A percentile compares a stretch with the other conserved stretches of the same genome.
phyloP scores from a whole-genome alignment of 352 stramenopile genomes.

The Globisporangium middletonii region DNA sequence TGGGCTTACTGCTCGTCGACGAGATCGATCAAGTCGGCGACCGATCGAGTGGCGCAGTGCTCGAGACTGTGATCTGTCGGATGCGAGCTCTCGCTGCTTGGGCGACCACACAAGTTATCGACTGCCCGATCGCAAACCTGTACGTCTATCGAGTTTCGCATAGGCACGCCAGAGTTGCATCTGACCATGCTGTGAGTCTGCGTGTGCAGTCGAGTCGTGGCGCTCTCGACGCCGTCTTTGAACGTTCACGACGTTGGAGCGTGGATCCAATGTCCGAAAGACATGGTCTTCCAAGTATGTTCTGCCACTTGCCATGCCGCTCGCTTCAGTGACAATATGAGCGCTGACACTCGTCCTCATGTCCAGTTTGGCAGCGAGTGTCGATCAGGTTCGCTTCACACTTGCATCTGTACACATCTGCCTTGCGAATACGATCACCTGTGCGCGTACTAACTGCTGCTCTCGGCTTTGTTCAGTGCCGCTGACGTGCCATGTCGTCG shows the following conservation, averaged over 20 bases:
- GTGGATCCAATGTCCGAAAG: slow-evolving; percentile 25
- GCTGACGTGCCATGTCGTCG: slow-evolving; percentile 22
- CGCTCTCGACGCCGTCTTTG: slow-evolving; percentile 28
- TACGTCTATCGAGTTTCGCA: slow-evolving; percentile 6
- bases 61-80: slow-evolving; percentile 30
- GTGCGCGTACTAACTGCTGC: no score
- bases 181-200: background rate
- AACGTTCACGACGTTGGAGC: slow-evolving; percentile 23
- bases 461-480: slow-evolving; percentile 16
- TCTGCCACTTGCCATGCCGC: background rate
- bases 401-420: background rate
- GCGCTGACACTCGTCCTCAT: background rate
- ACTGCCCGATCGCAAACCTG: slow-evolving; percentile 18
- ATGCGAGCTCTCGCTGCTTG: slow-evolving; percentile 28
- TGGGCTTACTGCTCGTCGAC: slow-evolving; percentile 28
- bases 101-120: slow-evolving; percentile 6
- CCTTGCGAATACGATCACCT: background rate
- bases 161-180: background rate
- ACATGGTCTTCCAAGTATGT: slow-evolving; percentile 21
- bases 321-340: background rate
- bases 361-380: slow-evolving; percentile 38
- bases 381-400: slow-evolving; percentile 20
- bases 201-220: slow-evolving; percentile 30
- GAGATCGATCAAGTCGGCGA: slow-evolving; percentile 44
- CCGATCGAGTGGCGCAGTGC: slow-evolving; percentile 14